Conservation (phyloP, 2,329 filamentous ascomycete species). For the Ceratocystis alfenasii region DNA sequence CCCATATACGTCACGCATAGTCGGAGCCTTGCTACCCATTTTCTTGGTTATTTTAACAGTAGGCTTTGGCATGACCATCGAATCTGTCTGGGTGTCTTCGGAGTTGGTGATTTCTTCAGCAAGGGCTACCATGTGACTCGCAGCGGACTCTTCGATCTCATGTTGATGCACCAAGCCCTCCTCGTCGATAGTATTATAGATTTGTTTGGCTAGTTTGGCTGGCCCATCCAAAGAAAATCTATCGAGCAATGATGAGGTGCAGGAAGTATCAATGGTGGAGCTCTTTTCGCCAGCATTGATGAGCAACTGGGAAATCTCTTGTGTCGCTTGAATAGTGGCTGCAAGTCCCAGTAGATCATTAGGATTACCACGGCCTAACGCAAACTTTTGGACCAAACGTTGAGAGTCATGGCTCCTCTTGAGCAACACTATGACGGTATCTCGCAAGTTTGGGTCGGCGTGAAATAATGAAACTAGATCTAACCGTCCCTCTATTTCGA, state of each 20-base stretch:
- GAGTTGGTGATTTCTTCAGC: conserved; percentile 58
- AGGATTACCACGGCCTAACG: conserved; percentile 77
- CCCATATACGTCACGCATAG: conserved; percentile 44
- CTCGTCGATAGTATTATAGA: conserved; percentile 76
- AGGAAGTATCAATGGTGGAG: conserved; percentile 26
- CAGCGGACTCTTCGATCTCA: conserved; percentile 59
- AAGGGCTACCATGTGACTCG: conserved; percentile 56
- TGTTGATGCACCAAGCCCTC: conserved; percentile 67
- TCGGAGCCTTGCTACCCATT: conserved; percentile 34
- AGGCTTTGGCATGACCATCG: conserved; percentile 42
- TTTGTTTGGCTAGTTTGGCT: conserved; percentile 54
- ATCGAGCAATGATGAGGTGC: conserved; percentile 36
- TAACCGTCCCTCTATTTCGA: conserved; percentile 64
- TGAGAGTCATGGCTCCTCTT: conserved; percentile 72
- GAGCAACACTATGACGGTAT: conserved; percentile 56
- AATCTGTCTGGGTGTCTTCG: conserved; percentile 50
- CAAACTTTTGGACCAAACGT: conserved; percentile 85
- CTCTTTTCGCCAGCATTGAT: conserved; percentile 23
- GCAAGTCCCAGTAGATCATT: conserved; percentile 81
- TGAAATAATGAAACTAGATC: conserved; percentile 72
- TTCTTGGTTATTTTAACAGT: conserved; percentile 27
- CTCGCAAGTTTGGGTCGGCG: conserved; percentile 52
- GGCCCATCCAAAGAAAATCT: conserved; percentile 58
- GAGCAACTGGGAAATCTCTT: conserved; percentile 47
- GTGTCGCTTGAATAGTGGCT: conserved; percentile 64